Evolutionary conservation across 2,329 filamentous ascomycete species (phyloP).

Genomic region (Microsporum canis): DNA sequence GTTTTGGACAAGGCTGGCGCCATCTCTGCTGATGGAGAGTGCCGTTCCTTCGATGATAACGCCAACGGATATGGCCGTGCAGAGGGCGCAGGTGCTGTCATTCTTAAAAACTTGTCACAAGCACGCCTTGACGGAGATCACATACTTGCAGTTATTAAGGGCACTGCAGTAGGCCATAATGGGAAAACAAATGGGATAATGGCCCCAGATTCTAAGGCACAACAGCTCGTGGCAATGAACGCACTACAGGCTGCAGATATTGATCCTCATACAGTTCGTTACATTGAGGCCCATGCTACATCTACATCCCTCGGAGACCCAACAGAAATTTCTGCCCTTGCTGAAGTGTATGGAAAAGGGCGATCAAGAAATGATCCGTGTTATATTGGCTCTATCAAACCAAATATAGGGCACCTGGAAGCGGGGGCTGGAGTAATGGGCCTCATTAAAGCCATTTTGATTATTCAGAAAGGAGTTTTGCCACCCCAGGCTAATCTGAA

Average conservation of each 20-base stretch:
- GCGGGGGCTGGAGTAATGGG: conserved; percentile 18
- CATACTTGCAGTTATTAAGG: conserved; percentile 49
- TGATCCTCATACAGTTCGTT: conserved; percentile 51
- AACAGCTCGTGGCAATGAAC: conserved; percentile 19
- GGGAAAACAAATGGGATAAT: conserved; percentile 32
- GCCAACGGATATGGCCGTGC: conserved; percentile 54
- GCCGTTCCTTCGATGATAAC: conserved; percentile 42
- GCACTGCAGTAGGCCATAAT: background rate
- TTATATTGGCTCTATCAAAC: conserved; percentile 15
- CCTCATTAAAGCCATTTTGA: conserved; percentile 23
- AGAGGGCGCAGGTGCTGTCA: conserved; percentile 51
- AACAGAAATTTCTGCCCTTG: background rate
- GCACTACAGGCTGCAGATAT: conserved; percentile 19
- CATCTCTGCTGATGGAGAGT: conserved; percentile 43
- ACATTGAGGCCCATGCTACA: conserved; percentile 71
- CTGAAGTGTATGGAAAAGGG: background rate
- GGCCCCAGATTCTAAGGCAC: conserved; percentile 22
- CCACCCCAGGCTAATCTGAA: conserved; percentile 7
- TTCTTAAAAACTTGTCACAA: conserved; percentile 65
- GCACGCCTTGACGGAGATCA: conserved; percentile 58
- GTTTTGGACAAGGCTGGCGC: conserved; percentile 45
- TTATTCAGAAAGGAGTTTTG: conserved; percentile 19
- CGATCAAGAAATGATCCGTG: background rate
- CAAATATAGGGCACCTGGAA: conserved; percentile 29
- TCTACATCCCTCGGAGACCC: conserved; percentile 30